Conservation (phyloP, 2,329 filamentous ascomycete species). For the Teratosphaeria gauchensis region DNA sequence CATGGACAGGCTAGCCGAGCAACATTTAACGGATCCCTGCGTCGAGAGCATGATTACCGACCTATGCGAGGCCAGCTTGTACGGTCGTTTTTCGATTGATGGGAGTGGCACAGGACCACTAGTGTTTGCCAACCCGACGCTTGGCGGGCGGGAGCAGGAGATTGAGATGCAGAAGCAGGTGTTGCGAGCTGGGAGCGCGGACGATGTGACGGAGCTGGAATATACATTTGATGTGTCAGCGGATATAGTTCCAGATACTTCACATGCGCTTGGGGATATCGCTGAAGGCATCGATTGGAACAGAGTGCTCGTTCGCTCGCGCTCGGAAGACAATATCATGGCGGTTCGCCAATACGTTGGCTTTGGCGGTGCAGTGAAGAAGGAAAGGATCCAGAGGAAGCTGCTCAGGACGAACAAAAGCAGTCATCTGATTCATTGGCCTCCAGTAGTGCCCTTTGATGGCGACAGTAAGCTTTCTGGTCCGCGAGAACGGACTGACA, state of each 20-base stretch:
- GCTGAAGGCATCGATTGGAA: neutral
- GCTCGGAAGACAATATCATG: neutral
- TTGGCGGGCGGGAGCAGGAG: conserved; percentile 8
- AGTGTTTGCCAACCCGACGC: conserved; percentile 4
- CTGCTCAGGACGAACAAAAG: neutral
- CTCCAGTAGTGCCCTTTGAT: neutral
- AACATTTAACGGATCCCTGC: neutral
- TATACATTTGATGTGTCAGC: neutral
- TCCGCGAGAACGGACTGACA: neutral
- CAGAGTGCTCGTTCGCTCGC: neutral
- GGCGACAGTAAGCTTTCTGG: neutral
- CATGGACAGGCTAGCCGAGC: neutral
- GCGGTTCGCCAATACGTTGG: neutral
- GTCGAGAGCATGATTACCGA: conserved; percentile 8
- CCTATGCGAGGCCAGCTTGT: conserved; percentile 8
- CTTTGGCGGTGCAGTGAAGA: neutral
- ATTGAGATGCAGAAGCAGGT: conserved; percentile 9
- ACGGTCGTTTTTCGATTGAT: neutral
- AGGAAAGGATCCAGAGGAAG: neutral
- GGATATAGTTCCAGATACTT: neutral
- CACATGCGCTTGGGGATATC: neutral
- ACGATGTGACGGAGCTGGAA: conserved; percentile 10
- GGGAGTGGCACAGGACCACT: neutral
- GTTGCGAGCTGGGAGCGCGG: conserved; percentile 1
- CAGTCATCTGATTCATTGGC: neutral